Conservation (phyloP, 2,329 filamentous ascomycete genomes). For the Colletotrichum tropicicola region DNA sequence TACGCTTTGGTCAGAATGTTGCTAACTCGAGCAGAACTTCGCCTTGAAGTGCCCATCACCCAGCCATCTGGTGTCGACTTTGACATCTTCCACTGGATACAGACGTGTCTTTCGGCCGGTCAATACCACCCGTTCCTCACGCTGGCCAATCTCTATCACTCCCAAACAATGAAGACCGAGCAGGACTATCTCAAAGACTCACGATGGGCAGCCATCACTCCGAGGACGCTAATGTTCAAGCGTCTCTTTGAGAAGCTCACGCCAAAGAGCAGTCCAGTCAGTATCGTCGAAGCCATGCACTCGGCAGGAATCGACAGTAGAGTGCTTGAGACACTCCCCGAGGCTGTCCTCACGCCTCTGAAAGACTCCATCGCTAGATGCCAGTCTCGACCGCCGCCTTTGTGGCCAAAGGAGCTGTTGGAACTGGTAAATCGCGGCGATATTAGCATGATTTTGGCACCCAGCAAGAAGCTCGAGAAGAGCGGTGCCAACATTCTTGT, state of each 20-base stretch:
- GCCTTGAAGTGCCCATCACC: constrained; percentile 34
- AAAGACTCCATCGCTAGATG: constrained; percentile 87
- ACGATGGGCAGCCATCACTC: constrained; percentile 61
- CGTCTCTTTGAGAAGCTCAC: constrained; percentile 70
- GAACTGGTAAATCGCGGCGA: constrained; percentile 84
- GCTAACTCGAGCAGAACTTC: constrained; percentile 39
- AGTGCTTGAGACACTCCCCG: constrained; percentile 84
- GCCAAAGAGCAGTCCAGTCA: constrained; percentile 59
- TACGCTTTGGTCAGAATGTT: background rate
- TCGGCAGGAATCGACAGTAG: constrained; percentile 72
- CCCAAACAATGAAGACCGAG: constrained; percentile 45
- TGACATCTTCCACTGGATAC: constrained; percentile 62
- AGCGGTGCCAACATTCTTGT: constrained; percentile 52
- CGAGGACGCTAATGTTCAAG: constrained; percentile 76
- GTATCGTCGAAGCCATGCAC: constrained; percentile 79
- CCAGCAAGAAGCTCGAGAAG: constrained; percentile 47
- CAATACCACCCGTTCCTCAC: constrained; percentile 49
- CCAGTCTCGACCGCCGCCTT: constrained; percentile 81
- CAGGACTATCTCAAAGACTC: constrained; percentile 45
- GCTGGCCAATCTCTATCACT: constrained; percentile 54
- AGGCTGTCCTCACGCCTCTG: constrained; percentile 81
- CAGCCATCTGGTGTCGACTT: constrained; percentile 43
- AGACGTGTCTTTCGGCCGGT: constrained; percentile 52
- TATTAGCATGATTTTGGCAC: constrained; percentile 72
- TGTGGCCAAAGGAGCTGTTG: constrained; percentile 78